Evolutionary conservation across 441 rosid genomes (phyloP), one percentile per base, ranked within the genome.

Genomic region (Raphanus hybrid): DNA sequence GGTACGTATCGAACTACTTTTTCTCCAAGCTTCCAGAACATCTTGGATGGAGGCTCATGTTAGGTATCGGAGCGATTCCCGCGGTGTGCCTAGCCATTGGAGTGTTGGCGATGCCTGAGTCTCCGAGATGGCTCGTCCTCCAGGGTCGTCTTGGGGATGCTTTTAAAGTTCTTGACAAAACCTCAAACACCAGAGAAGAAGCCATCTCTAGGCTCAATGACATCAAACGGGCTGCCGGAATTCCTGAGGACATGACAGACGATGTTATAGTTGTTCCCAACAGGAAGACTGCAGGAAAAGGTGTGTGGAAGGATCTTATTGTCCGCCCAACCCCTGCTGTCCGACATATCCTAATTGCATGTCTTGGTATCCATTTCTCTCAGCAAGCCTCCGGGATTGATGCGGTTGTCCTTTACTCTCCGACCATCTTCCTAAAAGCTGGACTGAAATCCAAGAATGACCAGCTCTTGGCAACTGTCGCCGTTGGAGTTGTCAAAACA

Each of bases 111-210:
- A 78, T 74, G 82, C 82, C 82, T 0, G 78, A 79, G 67, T 79
- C 82, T 3, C 96, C 98, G 0, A 84, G 98, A 52, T 92, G 98
- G 98, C 81, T 92, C 0, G 91, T 92, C 4, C 74, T 91, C 75
- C 98, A 90, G 34, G 98, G 96, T 18, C 87, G 90, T 20, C 86
- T 92, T 0, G 93, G 90, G 0, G 98, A 89, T 0, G 98, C 96
- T 35, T 85, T 76, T 73, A 77, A 64, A 72, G 97, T 92, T 8
- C 93, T 92, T 0, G 83, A 86, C 67, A 89, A 66, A 77, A 91
- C 89, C 69, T 92, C 97, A 7, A 86, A 86, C 52, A 66, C 84
- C 23, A 67, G 65, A 23, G 92, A 88, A 66, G 98, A 92, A 75
- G 81, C 96, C 5, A 16, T 69, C 10, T 67, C 77, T 0, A 76